Conservation (phyloP, 2,329 filamentous ascomycete genomes). For the Mariannaea sp. region DNA sequence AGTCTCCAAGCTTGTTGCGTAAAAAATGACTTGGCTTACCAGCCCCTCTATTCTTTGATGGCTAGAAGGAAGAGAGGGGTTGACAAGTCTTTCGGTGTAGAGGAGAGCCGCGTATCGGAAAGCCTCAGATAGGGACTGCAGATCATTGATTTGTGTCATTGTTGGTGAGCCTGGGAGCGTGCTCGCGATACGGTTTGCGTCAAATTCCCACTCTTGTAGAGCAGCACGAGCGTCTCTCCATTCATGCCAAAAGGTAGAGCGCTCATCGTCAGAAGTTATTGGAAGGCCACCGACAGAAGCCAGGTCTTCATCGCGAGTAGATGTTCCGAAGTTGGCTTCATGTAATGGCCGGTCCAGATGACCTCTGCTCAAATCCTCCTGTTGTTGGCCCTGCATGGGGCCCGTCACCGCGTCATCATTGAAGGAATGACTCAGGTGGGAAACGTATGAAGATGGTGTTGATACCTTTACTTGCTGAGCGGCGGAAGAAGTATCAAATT, state of each 20-base stretch:
- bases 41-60: conserved; percentile 82
- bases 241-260: conserved; percentile 77
- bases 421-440: conserved; percentile 50
- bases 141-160: conserved; percentile 69
- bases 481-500: conserved; percentile 26
- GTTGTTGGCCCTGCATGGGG: conserved; percentile 35
- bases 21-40: conserved; percentile 80
- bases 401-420: conserved; percentile 41
- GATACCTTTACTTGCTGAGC: conserved; percentile 34
- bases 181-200: conserved; percentile 56
- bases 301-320: conserved; percentile 59
- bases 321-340: conserved; percentile 67
- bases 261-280: conserved; percentile 60
- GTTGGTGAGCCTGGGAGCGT: conserved; percentile 57
- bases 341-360: conserved; percentile 65
- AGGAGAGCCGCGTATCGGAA: conserved; percentile 89
- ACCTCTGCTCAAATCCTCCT: conserved; percentile 38
- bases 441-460: conserved; percentile 46
- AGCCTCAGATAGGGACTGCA: conserved; percentile 83
- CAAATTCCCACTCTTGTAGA: conserved; percentile 82
- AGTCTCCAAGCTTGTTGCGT: conserved; percentile 77
- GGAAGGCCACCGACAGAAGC: conserved; percentile 49
- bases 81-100: conserved; percentile 86
- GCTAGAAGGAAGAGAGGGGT: conserved; percentile 72
- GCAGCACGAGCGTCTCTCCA: conserved; percentile 80